phyloP scores from a whole-genome alignment of 2,329 filamentous ascomycete genomes.

The Ceratocystis destructans region DNA sequence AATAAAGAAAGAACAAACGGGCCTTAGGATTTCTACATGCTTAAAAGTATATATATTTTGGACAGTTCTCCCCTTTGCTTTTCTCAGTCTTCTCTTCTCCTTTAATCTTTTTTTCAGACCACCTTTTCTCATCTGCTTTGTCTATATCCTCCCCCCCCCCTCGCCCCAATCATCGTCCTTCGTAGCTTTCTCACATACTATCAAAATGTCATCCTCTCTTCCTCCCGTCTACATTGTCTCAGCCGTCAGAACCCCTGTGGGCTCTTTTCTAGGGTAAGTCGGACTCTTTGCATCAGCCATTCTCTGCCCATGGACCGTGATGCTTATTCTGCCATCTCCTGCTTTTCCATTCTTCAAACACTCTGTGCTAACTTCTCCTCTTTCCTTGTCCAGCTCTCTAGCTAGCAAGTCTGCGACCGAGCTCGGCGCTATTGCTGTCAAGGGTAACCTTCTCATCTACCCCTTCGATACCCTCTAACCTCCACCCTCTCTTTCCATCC shows the following conservation, averaged over 20 bases:
- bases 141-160: conserved; percentile 12
- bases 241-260: conserved; percentile 75
- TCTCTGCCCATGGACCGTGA: not conserved
- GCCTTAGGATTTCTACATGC: not conserved
- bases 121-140: conserved; percentile 11
- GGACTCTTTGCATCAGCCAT: not conserved
- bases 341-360: not conserved
- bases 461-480: too few relatives aligned
- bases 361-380: not conserved
- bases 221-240: conserved; percentile 94
- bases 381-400: conserved; percentile 51
- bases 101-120: conserved; percentile 16
- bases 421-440: conserved; percentile 83
- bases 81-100: conserved; percentile 17
- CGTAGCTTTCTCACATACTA: not conserved
- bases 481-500: too few relatives aligned
- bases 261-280: conserved; percentile 78
- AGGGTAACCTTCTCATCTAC: too few relatives aligned
- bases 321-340: not conserved
- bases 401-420: conserved; percentile 76
- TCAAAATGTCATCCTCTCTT: conserved; percentile 33
- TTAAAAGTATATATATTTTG: conserved; percentile 10
- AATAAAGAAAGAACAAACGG: conserved; percentile 1
- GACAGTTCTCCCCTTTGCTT: conserved; percentile 17
- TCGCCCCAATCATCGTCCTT: not conserved